phyloP scores from a whole-genome alignment of 108 stramenopile species.

The Pseudonitzschia multistriata region DNA sequence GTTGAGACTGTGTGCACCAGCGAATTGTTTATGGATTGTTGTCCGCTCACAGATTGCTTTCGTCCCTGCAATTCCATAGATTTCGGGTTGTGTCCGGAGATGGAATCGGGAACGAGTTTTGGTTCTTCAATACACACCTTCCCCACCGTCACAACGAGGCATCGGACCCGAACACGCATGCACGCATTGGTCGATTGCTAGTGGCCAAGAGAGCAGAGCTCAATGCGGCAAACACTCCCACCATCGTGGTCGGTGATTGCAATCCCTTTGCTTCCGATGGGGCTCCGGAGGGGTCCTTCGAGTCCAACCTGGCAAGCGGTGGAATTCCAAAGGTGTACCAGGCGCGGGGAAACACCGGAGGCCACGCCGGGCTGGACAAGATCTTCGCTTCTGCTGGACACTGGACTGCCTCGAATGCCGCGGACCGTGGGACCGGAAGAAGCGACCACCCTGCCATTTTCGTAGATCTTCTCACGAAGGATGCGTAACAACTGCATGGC shows the following conservation, averaged over 20 bases:
- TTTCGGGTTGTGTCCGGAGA: neutral
- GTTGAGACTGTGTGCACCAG: no score
- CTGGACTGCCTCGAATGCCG: slow-evolving; percentile 1
- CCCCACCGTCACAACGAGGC: neutral
- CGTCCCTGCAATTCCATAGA: neutral
- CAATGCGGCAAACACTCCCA: neutral
- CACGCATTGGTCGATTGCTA: neutral
- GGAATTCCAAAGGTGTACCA: neutral
- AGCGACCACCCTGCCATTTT: neutral
- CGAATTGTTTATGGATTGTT: no score
- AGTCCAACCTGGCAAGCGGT: neutral
- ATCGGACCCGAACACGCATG: neutral
- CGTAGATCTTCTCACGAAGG: no score
- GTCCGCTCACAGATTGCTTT: no score
- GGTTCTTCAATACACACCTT: slow-evolving; percentile 7
- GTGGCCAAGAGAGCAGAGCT: neutral
- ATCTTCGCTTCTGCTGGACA: neutral
- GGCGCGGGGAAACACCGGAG: neutral
- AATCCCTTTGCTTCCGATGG: slow-evolving; percentile 7
- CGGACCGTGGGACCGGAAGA: neutral
- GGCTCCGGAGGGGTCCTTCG: neutral
- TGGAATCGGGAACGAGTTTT: neutral
- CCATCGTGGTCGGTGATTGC: slow-evolving; percentile 3
- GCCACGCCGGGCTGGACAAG: neutral
- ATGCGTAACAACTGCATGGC: no score